Base-by-base conservation (phyloP, 768 basidiomycete species). In the Lactarius hatsudake region DNA sequence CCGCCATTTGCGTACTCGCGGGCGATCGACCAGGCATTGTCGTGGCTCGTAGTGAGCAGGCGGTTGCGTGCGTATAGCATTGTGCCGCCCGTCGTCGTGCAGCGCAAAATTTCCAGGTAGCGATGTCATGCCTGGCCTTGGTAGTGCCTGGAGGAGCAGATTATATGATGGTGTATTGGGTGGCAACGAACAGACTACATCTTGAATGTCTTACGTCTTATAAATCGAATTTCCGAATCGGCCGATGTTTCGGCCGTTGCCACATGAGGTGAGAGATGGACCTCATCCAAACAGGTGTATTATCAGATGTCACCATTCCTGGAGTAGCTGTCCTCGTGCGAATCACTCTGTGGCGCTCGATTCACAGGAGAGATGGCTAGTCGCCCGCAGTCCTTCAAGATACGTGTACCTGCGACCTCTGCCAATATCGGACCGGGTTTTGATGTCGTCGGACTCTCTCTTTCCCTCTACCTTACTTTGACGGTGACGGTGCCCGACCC, bases 341-440 rank as follows among this genome's bases (percentile, higher is more conserved):
- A 42, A 42, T 28, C 30, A n/a, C 26, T 15, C 30, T 18, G 17
- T 55, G 13, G 53, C 30, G 30, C 6, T 32, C 30, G 28, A 26
- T 30, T 34, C 32, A n/a, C 55, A 56, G 30, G 30, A 57, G 56
- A 40, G 57, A 67, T 61, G 62, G 32, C 62, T 15, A 23, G 58
- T 55, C 51, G 17, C 15, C n/a, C 60, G 43, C 69, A 61, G 55
- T 70, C 68, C 34, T 85, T 94, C 78, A 82, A 80, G 43, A 93
- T 99, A 77, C 85, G 83, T 69, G 90, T 98, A 61, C 96, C 96
- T 12, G 94, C 94, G n/a, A 98, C 96, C 2, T 95, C 96, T 69
- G 96, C 96, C 71, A 99, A 99, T 81, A 95, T 99, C 74, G 96
- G 96, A 2, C 96, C 96, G 48, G 96, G 96, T 30, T 99, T 99